Conservation (phyloP, 2,329 filamentous ascomycete genomes). For the Scytalidium lignicola region DNA sequence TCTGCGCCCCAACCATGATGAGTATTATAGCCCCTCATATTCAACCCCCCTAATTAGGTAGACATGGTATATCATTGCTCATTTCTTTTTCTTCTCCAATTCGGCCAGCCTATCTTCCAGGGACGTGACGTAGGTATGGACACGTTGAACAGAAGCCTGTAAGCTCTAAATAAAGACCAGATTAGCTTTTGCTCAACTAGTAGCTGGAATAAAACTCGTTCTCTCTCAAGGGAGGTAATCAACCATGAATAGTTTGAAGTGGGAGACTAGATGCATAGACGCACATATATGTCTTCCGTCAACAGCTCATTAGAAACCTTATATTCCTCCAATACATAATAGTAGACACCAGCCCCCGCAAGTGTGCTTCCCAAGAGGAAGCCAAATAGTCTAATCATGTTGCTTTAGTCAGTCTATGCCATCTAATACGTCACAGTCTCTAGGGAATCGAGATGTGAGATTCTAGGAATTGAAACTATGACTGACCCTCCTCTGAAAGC, state of each 20-base stretch:
- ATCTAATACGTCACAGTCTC: neutral
- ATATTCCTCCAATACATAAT: slow-evolving; percentile 91
- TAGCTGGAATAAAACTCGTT: slow-evolving; percentile 1
- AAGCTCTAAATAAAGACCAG: slow-evolving; percentile 56
- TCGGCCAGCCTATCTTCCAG: slow-evolving; percentile 76
- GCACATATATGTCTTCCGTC: slow-evolving; percentile 92
- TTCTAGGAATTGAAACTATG: neutral
- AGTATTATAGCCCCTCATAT: neutral
- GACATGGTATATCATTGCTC: slow-evolving; percentile 6
- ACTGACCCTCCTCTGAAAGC: slow-evolving; percentile 69
- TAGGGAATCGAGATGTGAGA: neutral
- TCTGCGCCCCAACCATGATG: neutral
- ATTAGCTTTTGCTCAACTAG: slow-evolving; percentile 10
- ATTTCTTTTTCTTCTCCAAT: slow-evolving; percentile 62
- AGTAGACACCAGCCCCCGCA: slow-evolving; percentile 78
- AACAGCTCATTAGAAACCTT: slow-evolving; percentile 88
- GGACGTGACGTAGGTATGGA: slow-evolving; percentile 76
- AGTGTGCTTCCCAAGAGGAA: slow-evolving; percentile 83
- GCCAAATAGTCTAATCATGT: slow-evolving; percentile 67
- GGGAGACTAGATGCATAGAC: slow-evolving; percentile 37
- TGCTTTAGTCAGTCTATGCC: neutral
- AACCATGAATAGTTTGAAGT: slow-evolving; percentile 3
- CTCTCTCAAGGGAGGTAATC: slow-evolving; percentile 4
- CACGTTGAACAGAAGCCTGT: slow-evolving; percentile 78
- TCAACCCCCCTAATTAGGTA: neutral